Base-by-base conservation (phyloP, 768 basidiomycete species). In the Auricularia cornea region DNA sequence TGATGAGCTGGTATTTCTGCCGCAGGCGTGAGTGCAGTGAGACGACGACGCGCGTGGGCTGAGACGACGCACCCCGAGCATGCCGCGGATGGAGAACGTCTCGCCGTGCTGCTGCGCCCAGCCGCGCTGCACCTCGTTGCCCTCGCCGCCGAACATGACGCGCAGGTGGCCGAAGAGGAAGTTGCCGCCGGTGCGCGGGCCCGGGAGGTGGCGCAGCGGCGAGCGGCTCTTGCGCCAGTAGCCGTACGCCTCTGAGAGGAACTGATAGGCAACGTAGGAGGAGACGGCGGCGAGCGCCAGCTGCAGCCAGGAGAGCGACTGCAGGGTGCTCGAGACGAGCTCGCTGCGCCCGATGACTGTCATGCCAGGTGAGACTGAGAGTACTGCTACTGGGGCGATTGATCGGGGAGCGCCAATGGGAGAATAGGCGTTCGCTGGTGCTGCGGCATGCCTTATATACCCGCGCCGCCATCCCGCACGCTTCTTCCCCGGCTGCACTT, bases 161-260 rank as follows among this genome's bases (percentile, higher is more conserved):
- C 26, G 8, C 29, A 57, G 20, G 59, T 59, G 10, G 5, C 60
- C 12, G 12, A 16, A 29, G 30, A n/a, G 18, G 26, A 20, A 31
- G 31, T 31, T 32, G 23, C 59, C 32, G 11, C 33, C 6, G 3
- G 14, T 11, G 23, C 75, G 71, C 10, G 81, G 82, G 0, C 83
- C 83, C 44, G 81, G 81, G 12, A 85, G 69, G 38, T 76, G 71
- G 59, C 73, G 69, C 52, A 85, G 71, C 18, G 83, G 82, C 69
- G 84, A 83, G 44, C 44, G 44, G 23, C 44, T 48, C 44, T 48
- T 48, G 12, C 16, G 5, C 44, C 44, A 48, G 44, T 48, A 48
- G 8, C 23, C 44, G 44, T 16, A 48, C 44, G 44, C 44, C 16
- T 20, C 16, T 6, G 20, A 20, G 44, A 48, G 44, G 44, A 48